Evolutionary conservation across 2,329 filamentous ascomycete genomes (phyloP).

Genomic region (Blastomyces parvus): DNA sequence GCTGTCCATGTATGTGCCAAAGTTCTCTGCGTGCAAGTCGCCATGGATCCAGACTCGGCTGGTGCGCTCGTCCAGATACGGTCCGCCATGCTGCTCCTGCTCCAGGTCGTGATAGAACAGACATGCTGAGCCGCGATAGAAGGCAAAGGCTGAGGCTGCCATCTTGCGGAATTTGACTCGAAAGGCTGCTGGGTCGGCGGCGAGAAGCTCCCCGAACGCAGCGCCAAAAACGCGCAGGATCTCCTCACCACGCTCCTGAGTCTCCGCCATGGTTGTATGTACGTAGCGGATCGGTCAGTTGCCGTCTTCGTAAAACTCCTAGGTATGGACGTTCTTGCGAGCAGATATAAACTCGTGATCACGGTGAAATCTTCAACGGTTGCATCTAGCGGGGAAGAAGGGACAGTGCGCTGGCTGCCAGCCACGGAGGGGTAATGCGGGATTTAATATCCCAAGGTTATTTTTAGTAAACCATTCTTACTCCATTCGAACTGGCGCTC

Average conservation of each 20-base stretch:
- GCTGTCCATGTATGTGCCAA: slow-evolving; percentile 19
- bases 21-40: slow-evolving; percentile 19
- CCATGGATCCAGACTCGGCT: slow-evolving; percentile 18
- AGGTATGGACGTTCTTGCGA: not conserved
- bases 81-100: slow-evolving; percentile 8
- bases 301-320: not conserved
- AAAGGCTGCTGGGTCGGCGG: slow-evolving; percentile 33
- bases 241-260: slow-evolving; percentile 15
- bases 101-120: slow-evolving; percentile 17
- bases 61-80: slow-evolving; percentile 13
- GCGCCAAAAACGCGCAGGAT: slow-evolving; percentile 17
- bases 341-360: not conserved
- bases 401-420: not conserved
- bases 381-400: not conserved
- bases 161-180: slow-evolving; percentile 26
- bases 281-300: not conserved
- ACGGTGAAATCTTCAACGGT: not conserved
- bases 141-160: slow-evolving; percentile 18
- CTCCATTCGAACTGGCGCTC: not conserved
- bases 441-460: not conserved
- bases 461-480: not conserved
- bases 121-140: slow-evolving; percentile 17
- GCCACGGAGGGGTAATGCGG: not conserved
- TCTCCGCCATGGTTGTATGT: not conserved
- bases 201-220: slow-evolving; percentile 16